Base-by-base conservation (phyloP, 768 basidiomycete genomes). In the Paxillus involutus region DNA sequence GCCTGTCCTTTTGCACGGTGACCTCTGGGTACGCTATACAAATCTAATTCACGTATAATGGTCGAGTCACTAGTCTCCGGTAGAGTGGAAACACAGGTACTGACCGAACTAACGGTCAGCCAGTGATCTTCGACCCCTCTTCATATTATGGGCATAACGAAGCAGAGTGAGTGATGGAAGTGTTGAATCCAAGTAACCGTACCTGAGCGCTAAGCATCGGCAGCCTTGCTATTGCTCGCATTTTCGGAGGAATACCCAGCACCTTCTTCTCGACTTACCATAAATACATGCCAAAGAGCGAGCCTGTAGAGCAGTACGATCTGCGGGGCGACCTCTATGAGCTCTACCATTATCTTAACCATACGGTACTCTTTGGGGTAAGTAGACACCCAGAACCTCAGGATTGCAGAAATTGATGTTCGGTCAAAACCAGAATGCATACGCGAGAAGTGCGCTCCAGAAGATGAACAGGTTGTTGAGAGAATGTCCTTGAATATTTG, bases 91-190 rank as follows among this genome's bases (percentile, higher is more conserved):
- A 91, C 64, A 82, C 77, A 3, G 89, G 90, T 8, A 73, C 80
- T 21, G 84, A 89, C 55, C 65, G 62, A 36, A 49, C 53, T 21
- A 82, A 76, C 6, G 80, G 79, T 5, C 67, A 82, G 49, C 87
- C 90, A 0, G 71, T 89, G 1, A 85, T 91, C 40, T 91, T 83
- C 58, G 89, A 92, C 61, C 88, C 89, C 3, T 83, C 89, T 3
- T 88, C 87, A 4, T 88, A 83, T 63, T 91, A 80, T 59, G 90
- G 90, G 2, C 90, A 91, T 61, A 85, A 85, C 55, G 90, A 92
- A 71, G 85, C 86, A 13, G 90, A 92, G 90, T 91, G 60, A 70
- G 82, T 68, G 30, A 19, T 35, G 33, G 21, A n/a, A n/a, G 19
- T 39, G 19, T 9, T n/a, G 14, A 45, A 14, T 14, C 14, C 36